phyloP scores from a whole-genome alignment of 352 stramenopile species.

The Phytophthora palmivora region DNA sequence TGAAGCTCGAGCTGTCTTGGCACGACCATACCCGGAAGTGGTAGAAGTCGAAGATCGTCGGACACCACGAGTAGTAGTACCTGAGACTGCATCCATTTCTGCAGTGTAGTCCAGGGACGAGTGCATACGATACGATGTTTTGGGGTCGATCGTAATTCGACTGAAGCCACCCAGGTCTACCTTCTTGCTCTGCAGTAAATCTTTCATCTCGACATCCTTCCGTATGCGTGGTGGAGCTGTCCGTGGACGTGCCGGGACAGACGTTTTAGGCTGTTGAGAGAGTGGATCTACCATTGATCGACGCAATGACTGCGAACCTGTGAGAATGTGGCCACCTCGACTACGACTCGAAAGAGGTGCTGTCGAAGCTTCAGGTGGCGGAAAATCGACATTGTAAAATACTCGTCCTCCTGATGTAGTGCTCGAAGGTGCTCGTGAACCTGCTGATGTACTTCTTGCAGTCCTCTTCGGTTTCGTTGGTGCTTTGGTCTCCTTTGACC shows the following conservation, averaged over 20 bases:
- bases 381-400: slow-evolving; percentile 43
- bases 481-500: slow-evolving; percentile 21
- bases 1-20: slow-evolving; percentile 49
- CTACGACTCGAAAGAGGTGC: slow-evolving; percentile 24
- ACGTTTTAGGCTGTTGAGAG: slow-evolving; percentile 22
- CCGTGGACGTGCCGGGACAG: slow-evolving; percentile 33
- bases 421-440: slow-evolving; percentile 19
- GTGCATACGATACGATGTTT: slow-evolving; percentile 35
- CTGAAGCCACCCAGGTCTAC: slow-evolving; percentile 36
- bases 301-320: slow-evolving; percentile 9
- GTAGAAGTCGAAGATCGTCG: slow-evolving; percentile 23
- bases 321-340: slow-evolving; percentile 29
- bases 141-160: slow-evolving; percentile 33
- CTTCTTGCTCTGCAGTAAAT: slow-evolving; percentile 53
- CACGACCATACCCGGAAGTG: slow-evolving; percentile 25
- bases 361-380: slow-evolving; percentile 14
- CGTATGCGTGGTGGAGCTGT: slow-evolving; percentile 48
- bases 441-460: slow-evolving; percentile 10
- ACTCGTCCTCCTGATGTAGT: slow-evolving; percentile 29
- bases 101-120: slow-evolving; percentile 42
- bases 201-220: slow-evolving; percentile 54
- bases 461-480: slow-evolving; percentile 26
- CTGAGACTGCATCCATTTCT: slow-evolving; percentile 11
- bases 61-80: slow-evolving; percentile 10
- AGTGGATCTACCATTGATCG: slow-evolving; percentile 31